Evolutionary conservation across 768 basidiomycete genomes (phyloP).

Genomic region (Inosperma sp.): DNA sequence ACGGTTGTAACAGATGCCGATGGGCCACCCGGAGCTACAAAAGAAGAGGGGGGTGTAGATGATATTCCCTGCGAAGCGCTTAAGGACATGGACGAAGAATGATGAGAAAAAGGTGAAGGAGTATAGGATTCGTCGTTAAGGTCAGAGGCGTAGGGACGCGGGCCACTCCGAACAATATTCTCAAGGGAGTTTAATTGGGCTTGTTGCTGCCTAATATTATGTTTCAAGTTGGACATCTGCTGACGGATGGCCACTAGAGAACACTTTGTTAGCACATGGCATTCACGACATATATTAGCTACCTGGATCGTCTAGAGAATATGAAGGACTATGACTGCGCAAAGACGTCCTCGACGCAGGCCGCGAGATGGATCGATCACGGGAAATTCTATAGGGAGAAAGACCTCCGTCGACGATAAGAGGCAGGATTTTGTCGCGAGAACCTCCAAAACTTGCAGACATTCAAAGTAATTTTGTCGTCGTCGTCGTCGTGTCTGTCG

Average conservation of each 20-base stretch:
- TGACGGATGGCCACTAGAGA: slow-evolving; percentile 64
- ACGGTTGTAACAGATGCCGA: slow-evolving; percentile 31
- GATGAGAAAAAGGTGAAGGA: slow-evolving; percentile 16
- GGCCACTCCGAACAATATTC: slow-evolving; percentile 60
- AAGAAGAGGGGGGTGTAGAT: slow-evolving; percentile 32
- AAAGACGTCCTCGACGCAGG: slow-evolving; percentile 42
- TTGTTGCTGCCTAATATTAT: slow-evolving; percentile 79
- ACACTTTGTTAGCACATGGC: slow-evolving; percentile 7
- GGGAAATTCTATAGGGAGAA: slow-evolving; percentile 26
- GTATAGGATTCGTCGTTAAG: slow-evolving; percentile 28
- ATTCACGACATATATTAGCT: slow-evolving; percentile 25
- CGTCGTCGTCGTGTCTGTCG: not conserved
- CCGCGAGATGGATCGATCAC: slow-evolving; percentile 37
- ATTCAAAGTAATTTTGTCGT: slow-evolving; percentile 12
- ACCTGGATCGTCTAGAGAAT: slow-evolving; percentile 66
- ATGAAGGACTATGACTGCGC: slow-evolving; percentile 52
- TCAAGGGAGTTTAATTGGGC: slow-evolving; percentile 71
- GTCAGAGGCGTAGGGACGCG: slow-evolving; percentile 53
- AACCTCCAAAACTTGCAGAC: slow-evolving; percentile 15
- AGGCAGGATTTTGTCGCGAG: slow-evolving; percentile 10
- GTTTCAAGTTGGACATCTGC: slow-evolving; percentile 78
- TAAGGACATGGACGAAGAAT: slow-evolving; percentile 9
- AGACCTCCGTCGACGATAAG: slow-evolving; percentile 18
- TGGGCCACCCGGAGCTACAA: slow-evolving; percentile 15
- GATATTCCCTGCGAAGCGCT: slow-evolving; percentile 13